phyloP scores from a whole-genome alignment of 2,329 filamentous ascomycete species.

The Diaporthe helianthi region DNA sequence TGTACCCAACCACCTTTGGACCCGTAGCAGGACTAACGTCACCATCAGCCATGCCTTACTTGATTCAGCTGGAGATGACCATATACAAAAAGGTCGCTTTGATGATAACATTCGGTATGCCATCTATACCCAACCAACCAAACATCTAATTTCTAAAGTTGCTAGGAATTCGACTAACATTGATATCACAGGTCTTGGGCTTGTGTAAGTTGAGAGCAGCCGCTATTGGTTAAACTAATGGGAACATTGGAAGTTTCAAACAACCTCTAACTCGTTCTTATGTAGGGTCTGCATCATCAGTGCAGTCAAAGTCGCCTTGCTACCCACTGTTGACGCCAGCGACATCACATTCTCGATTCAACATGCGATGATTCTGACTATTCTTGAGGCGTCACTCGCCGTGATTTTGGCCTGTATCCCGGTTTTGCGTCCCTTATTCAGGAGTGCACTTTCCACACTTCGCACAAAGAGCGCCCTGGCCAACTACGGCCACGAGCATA shows the following conservation, averaged over 20 bases:
- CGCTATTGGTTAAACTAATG: background rate
- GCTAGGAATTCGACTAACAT: background rate
- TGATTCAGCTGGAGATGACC: constrained; percentile 20
- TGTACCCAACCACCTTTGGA: no score
- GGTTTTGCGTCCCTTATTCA: constrained; percentile 28
- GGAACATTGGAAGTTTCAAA: background rate
- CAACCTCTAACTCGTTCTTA: background rate
- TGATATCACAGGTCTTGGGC: background rate
- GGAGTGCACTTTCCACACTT: constrained; percentile 3
- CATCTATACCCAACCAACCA: rapidly evolving
- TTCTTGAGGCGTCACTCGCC: constrained; percentile 25
- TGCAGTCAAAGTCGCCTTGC: constrained; percentile 25
- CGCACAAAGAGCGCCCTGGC: background rate
- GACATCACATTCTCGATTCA: constrained; percentile 27
- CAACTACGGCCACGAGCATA: background rate
- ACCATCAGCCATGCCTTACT: constrained; percentile 8
- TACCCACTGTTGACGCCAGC: constrained; percentile 24
- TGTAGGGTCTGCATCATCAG: constrained; percentile 30
- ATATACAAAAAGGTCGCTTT: constrained; percentile 24
- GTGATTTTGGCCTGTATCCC: constrained; percentile 28
- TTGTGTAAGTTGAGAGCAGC: background rate
- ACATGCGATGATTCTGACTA: constrained; percentile 20
- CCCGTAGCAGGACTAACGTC: no score
- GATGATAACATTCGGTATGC: constrained; percentile 20
- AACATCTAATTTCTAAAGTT: background rate